Evolutionary conservation across 179 eudicot species (phyloP).

Genomic region (Spinacia oleracea): DNA sequence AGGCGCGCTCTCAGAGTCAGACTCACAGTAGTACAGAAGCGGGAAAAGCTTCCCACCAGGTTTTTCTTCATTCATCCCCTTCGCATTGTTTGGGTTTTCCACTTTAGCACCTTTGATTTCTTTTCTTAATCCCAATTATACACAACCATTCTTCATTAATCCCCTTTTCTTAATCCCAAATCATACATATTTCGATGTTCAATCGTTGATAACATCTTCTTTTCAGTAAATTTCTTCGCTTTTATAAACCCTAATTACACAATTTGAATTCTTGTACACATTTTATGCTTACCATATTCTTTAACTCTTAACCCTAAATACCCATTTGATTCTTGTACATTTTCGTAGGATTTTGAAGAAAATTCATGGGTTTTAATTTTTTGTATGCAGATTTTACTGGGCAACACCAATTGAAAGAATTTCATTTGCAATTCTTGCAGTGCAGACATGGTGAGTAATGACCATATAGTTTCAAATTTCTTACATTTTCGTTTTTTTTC

Average conservation of each 20-base stretch:
- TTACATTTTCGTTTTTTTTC: not conserved
- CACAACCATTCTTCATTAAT: not conserved
- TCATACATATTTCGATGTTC: too few relatives aligned
- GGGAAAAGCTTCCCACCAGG: constrained; percentile 10
- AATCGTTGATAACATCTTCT: too few relatives aligned
- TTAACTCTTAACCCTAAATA: constrained; percentile 17
- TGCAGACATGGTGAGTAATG: constrained; percentile 34
- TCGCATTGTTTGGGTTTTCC: constrained; percentile 4
- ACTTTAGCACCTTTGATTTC: not conserved
- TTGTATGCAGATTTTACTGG: constrained; percentile 19
- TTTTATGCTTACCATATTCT: not conserved
- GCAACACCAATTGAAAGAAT: not conserved
- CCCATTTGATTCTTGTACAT: not conserved
- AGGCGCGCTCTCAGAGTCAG: too few relatives aligned
- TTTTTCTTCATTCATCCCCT: not conserved
- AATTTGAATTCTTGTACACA: not conserved
- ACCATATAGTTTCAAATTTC: not conserved
- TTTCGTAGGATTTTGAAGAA: not conserved
- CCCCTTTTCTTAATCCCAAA: too few relatives aligned
- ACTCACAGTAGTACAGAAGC: not conserved
- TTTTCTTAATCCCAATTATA: not conserved
- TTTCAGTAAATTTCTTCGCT: not conserved
- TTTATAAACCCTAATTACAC: not conserved
- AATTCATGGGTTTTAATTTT: not conserved
- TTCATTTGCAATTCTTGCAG: constrained; percentile 7